phyloP scores from a whole-genome alignment of 192 early-diverging fungal species.

The Linnemannia zychae region DNA sequence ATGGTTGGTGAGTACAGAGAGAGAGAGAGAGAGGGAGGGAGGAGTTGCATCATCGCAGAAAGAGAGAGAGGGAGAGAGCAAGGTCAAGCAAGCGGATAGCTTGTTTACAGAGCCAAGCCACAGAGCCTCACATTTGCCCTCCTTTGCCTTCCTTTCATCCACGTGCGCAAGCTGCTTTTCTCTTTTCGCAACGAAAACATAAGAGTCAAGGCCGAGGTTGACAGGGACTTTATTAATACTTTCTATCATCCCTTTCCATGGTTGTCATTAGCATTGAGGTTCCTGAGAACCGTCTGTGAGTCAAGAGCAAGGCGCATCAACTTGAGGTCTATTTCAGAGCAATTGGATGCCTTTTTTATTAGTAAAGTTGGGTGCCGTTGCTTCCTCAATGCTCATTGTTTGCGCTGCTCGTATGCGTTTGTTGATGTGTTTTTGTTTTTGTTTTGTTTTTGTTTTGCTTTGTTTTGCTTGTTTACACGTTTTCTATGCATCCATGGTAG shows the following conservation, averaged over 20 bases:
- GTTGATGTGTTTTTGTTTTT: background rate
- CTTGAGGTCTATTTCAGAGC: constrained; percentile 10
- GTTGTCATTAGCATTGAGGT: background rate
- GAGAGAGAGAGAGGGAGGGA: background rate
- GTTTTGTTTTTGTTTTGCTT: background rate
- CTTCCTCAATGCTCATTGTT: background rate
- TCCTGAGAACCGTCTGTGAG: background rate
- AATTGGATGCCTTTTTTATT: background rate
- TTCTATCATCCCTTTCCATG: background rate
- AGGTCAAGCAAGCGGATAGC: background rate
- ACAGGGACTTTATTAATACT: background rate
- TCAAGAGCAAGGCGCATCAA: constrained; percentile 10
- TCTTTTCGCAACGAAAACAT: background rate
- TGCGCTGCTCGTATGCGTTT: background rate
- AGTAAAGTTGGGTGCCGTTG: background rate
- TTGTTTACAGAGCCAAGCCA: constrained; percentile 9
- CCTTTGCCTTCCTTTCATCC: background rate
- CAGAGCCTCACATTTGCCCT: background rate
- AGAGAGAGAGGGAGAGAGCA: background rate
- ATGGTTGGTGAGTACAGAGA: background rate
- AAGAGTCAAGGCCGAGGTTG: background rate
- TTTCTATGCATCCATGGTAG: background rate
- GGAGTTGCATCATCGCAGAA: background rate
- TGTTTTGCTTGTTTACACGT: background rate
- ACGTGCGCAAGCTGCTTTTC: background rate